These are phyloP conservation scores for Colletotrichum sp. DNA, from an alignment of 2,329 filamentous ascomycete species.

Conservation along the genomic window DNA sequence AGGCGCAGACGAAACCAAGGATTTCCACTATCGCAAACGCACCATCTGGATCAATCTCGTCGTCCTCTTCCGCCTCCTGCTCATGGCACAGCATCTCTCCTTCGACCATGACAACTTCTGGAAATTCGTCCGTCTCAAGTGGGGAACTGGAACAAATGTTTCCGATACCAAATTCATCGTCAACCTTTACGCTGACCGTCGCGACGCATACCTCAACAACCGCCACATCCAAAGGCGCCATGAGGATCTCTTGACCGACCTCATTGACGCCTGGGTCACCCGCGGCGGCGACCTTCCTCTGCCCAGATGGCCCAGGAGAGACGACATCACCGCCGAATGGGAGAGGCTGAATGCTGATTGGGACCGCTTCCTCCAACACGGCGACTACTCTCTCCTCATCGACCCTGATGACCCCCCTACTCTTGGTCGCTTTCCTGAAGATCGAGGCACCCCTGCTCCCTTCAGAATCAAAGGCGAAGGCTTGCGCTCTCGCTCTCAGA, in stretches of 20 bases:
- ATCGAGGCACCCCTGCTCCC: background rate
- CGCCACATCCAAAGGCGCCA: background rate
- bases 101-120: constrained; percentile 4
- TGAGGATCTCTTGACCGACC: background rate
- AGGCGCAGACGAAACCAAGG: background rate
- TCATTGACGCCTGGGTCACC: constrained; percentile 8
- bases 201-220: background rate
- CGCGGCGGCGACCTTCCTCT: background rate
- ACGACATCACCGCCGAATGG: background rate
- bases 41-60: constrained; percentile 5
- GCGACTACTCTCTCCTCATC: background rate
- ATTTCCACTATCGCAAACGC: background rate
- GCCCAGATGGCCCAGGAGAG: background rate
- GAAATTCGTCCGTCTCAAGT: background rate
- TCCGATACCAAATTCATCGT: background rate
- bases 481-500: background rate
- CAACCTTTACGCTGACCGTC: background rate
- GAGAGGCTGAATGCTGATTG: background rate
- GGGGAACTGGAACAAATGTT: background rate
- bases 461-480: background rate
- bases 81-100: background rate
- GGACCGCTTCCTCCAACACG: background rate
- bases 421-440: background rate
- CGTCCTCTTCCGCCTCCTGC: constrained; percentile 3
- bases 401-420: background rate